Percentiles rank a stretch among this genome's conserved stretches.
Conservation (phyloP, 2,329 filamentous ascomycete species). For the Chaetomium strumarium region DNA sequence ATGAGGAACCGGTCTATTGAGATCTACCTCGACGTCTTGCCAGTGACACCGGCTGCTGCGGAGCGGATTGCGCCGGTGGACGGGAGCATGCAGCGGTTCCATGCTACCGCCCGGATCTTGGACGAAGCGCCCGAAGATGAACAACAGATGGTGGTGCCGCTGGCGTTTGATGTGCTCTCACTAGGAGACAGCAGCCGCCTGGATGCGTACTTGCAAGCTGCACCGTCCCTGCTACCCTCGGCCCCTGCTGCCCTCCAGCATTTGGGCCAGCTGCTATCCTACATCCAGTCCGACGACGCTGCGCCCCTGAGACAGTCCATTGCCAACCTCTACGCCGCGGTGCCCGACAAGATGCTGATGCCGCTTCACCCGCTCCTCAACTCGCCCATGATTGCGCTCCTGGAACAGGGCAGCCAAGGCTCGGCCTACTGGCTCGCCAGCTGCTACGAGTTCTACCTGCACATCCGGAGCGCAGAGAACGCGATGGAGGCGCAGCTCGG, state of each 20-base stretch:
- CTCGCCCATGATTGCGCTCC: conserved; percentile 42
- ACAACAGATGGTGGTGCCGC: conserved; percentile 31
- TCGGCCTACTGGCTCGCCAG: conserved; percentile 44
- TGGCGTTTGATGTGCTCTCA: conserved; percentile 44
- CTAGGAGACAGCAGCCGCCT: conserved; percentile 40
- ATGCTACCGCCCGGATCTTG: conserved; percentile 31
- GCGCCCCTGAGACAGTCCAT: conserved; percentile 32
- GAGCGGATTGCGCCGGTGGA: conserved; percentile 43
- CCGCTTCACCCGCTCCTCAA: conserved; percentile 57
- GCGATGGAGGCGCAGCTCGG: conserved; percentile 38
- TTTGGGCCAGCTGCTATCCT: conserved; percentile 21
- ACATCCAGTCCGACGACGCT: conserved; percentile 28
- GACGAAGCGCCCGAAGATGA: conserved; percentile 27
- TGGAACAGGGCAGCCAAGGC: conserved; percentile 33
- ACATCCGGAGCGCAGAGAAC: conserved; percentile 38
- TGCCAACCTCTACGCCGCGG: conserved; percentile 24
- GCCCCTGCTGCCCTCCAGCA: conserved; percentile 13
- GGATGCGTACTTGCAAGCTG: conserved; percentile 23
- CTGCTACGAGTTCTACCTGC: conserved; percentile 46
- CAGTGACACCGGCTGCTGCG: conserved; percentile 31
- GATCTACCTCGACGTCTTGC: conserved; percentile 61
- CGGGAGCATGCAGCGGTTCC: conserved; percentile 43
- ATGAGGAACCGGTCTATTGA: conserved; percentile 96
- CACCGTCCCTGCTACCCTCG: conserved; percentile 14
- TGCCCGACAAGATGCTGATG: conserved; percentile 31